Base-by-base conservation (phyloP, 148 eudicot species). In the Chenopodium suecicum region DNA sequence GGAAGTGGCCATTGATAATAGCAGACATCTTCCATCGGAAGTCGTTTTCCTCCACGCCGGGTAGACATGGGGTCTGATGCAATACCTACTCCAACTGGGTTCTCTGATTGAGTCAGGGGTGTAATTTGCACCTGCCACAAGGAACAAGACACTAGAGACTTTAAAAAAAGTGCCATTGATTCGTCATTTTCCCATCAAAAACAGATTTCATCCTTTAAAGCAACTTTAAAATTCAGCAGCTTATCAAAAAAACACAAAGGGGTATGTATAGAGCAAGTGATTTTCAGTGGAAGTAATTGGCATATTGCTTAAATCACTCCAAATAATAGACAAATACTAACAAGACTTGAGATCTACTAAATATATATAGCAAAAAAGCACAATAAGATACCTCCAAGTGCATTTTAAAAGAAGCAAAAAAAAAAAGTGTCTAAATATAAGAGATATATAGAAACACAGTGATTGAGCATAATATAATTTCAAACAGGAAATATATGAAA, bases 11-110 rank as follows among this genome's bases (percentile, higher is more conserved):
- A 96, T 29, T 79, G 88, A 87, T 89, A 91, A 86, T 88, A 96
- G 83, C 90, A 87, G 72, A 94, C 92, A 87, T 96, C 99, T 88
- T 96, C 99, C 99, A 96, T 96, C 5, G 95, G 97, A 79, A 96
- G 86, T 87, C 89, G 92, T 85, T 90, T 96, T 46, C 88, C 99
- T 80, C 99, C 99, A 83, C 93, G 92, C 13, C 99, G 94, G 77
- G 89, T 70, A 79, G 98, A 87, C 99, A 96, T 96, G 54, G 99
- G 95, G 87, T 96, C 99, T 60, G 94, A 89, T 63, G 94, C 98
- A 69, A 96, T 78, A 54, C 98, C 99, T 86, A 96, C 85, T 74
- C 97, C 94, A 84, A 94, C 90, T 81, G 98, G 97, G 74, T 88
- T 82, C 81, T 85, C 80, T 78, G 70, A 86, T 81, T 89, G 92